Conservation (phyloP, 306 rosid genomes). For the Cicer pinnatifidum region DNA sequence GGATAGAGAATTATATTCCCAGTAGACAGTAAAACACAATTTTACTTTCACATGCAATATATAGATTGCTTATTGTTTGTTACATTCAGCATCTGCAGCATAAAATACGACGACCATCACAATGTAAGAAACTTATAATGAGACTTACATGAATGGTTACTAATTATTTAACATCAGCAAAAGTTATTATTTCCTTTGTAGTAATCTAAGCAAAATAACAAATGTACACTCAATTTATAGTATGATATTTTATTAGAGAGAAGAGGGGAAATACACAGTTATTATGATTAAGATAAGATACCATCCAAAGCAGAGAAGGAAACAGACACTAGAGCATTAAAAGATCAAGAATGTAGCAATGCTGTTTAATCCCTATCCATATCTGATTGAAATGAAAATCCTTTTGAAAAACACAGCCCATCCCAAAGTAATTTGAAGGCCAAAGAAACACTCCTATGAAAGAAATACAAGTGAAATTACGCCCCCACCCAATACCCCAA, state of each 20-base stretch:
- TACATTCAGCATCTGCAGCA: slow-evolving; percentile 23
- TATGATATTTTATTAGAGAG: slow-evolving; percentile 16
- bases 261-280: not conserved
- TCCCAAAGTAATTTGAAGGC: slow-evolving; percentile 15
- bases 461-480: slow-evolving; percentile 1
- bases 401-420: slow-evolving; percentile 22
- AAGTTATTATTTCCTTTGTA: slow-evolving; percentile 4
- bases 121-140: slow-evolving; percentile 6
- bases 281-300: slow-evolving; percentile 5
- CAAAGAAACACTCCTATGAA: slow-evolving; percentile 10
- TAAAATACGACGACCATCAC: slow-evolving; percentile 11
- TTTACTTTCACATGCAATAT: slow-evolving; percentile 23
- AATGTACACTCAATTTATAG: not conserved
- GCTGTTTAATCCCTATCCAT: slow-evolving; percentile 11
- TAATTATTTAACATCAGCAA: slow-evolving; percentile 10
- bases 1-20: slow-evolving; percentile 14
- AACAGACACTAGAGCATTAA: not conserved
- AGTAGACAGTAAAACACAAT: slow-evolving; percentile 4
- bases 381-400: not conserved
- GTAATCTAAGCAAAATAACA: slow-evolving; percentile 6
- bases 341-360: slow-evolving; percentile 21
- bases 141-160: slow-evolving; percentile 15
- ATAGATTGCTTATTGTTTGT: slow-evolving; percentile 7
- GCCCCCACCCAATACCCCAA: slow-evolving; percentile 17
- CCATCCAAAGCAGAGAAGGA: slow-evolving; percentile 23